Evolutionary conservation across 805 yeast species (phyloP), one percentile per base, ranked within the genome.

Genomic region (Clavispora carvajalis): DNA sequence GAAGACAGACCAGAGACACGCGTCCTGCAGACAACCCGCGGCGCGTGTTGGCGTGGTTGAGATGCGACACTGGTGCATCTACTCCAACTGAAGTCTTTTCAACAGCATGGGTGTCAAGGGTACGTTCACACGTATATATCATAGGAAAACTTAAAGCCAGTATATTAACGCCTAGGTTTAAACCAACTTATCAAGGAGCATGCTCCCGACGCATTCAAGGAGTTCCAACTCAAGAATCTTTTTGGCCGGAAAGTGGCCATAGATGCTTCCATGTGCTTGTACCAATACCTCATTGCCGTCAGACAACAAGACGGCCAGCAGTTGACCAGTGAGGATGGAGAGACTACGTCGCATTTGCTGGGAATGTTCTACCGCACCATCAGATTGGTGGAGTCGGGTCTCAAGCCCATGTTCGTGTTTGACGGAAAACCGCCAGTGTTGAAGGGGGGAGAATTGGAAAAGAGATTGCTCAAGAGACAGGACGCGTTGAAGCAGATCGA

Each of bases 161-260:
- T 11, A 11, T 15, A 37, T 42, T 41, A 38, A 41, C 33, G 5
- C 8, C 24, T 36, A 77, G 96, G 99, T 10, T 74, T 93, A 34
- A 89, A 84, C 55, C 88, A 88, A 43, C 74, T 95, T 34, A 79
- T 93, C 23, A 76, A 88, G 33, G 99, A 93, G 57, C 82, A 91
- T 59, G 95, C 96, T 1, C 96, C 97, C 1, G 62, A 66, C 12
- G 89, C 98, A 1, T 78, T 87, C 48, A 77, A 78, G 47, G 78
- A 80, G 40, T 76, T 78, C 42, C 96, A 88, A 49, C 82, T 91
- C 69, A 91, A 91, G 63, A 73, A 85, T 12, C 76, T 89, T 35
- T 84, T 86, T 55, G 99, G 99, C 1, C 71, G 98, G 34, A 93
- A 93, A 67, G 95, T 93, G n/a, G 99, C 99, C 44, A 90, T 93